Base-by-base conservation (phyloP, 192 early-diverging fungal genomes). In the Coemansia sp. region DNA sequence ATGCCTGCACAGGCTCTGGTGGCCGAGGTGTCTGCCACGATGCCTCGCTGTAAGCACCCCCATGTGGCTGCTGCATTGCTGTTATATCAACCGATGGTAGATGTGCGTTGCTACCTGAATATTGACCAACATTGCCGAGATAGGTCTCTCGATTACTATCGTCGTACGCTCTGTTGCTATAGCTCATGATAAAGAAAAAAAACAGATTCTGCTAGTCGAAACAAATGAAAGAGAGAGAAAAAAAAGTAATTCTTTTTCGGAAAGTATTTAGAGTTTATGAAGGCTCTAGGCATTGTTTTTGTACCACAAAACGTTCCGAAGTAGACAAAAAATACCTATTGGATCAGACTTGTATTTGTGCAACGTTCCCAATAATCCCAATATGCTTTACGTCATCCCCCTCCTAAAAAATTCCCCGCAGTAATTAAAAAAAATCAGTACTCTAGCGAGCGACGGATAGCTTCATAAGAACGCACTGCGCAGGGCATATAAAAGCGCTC, bases 401-500 rank as follows among this genome's bases (percentile, higher is more conserved):
- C 3, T 0, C 27, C 27, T 27, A 27, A 27, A 27, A 27, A 38
- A 9, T 38, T 9, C 36, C 36, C 6, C 0, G 27, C 63, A 65
- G 24, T 31, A 65, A 29, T 15, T 33, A 31, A 31, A 33, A 12
- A 31, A 31, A 33, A 13, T 70, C 46, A 94, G 73, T 90, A 98
- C 34, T 88, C 83, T 65, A 95, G 78, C 7, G 88, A 87, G 29
- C 88, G 89, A 71, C 93, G 92, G 73, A 98, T 96, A 31, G 92
- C 95, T 73, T 98, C 96, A 64, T 86, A 90, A 66, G 91, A 91
- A 20, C 95, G 86, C 49, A 93, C 89, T 64, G 91, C 89, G 61
- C 89, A 89, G 3, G 97, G 97, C 62, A 97, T 88, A 76, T 97
- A 97, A 76, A 98, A 92, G 77, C 92, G 92, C 72, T 98, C 97